Evolutionary conservation across 2,329 filamentous ascomycete species (phyloP).

Genomic region (Cladosporium oxysporum): DNA sequence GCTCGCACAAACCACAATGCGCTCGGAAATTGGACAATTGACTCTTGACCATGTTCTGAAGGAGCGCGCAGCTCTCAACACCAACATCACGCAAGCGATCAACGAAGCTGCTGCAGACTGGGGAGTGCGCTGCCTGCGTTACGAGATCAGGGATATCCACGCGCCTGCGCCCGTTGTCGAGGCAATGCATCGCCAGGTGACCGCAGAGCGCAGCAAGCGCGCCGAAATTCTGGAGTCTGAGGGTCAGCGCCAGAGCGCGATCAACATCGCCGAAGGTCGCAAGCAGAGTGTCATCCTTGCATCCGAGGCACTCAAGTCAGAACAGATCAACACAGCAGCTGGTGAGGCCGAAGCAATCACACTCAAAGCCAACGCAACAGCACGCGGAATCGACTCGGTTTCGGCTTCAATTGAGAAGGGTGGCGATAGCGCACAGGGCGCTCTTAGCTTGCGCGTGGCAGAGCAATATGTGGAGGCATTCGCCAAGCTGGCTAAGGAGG

Average conservation of each 20-base stretch:
- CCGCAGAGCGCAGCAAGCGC: slow-evolving; percentile 93
- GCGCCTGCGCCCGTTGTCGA: slow-evolving; percentile 90
- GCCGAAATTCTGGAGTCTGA: slow-evolving; percentile 97
- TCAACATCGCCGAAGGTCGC: slow-evolving; percentile 97
- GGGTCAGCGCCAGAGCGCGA: slow-evolving; percentile 93
- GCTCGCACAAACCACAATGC: slow-evolving; percentile 97
- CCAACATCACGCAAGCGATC: slow-evolving; percentile 97
- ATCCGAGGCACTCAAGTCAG: slow-evolving; percentile 83
- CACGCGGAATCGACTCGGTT: slow-evolving; percentile 83
- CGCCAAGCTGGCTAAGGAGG: slow-evolving; percentile 86
- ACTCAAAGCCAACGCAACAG: slow-evolving; percentile 82
- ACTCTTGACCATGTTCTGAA: slow-evolving; percentile 97
- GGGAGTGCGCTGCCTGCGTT: slow-evolving; percentile 93
- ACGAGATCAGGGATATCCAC: slow-evolving; percentile 98
- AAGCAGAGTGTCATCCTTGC: slow-evolving; percentile 97
- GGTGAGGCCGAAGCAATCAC: slow-evolving; percentile 95
- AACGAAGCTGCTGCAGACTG: slow-evolving; percentile 96
- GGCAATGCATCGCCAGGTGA: slow-evolving; percentile 98
- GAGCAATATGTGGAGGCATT: slow-evolving; percentile 99
- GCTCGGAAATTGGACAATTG: slow-evolving; percentile 94
- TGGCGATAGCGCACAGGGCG: slow-evolving; percentile 73
- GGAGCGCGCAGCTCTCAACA: slow-evolving; percentile 93
- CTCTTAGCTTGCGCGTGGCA: slow-evolving; percentile 83
- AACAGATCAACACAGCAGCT: slow-evolving; percentile 88
- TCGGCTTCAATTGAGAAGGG: slow-evolving; percentile 71